Conservation (phyloP, 495 filamentous ascomycete genomes). For the Articulospora tetracladia region DNA sequence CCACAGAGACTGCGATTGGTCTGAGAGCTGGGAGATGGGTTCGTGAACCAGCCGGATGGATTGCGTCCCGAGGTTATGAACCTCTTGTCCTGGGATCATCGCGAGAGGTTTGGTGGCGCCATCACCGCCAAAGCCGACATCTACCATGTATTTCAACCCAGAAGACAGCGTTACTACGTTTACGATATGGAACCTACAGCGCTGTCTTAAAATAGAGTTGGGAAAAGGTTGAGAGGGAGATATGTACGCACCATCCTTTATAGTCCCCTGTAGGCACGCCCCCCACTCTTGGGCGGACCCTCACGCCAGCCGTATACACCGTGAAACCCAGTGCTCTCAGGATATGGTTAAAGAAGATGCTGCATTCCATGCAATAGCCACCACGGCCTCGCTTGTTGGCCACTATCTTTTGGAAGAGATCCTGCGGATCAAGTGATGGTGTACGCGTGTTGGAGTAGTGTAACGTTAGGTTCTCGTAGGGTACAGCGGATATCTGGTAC, state of each 20-base stretch:
- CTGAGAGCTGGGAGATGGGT: slow-evolving; percentile 24
- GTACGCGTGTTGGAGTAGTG: slow-evolving; percentile 45
- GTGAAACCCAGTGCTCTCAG: slow-evolving; percentile 59
- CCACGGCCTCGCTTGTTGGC: slow-evolving; percentile 49
- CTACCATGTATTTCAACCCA: slow-evolving; percentile 51
- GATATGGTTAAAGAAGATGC: slow-evolving; percentile 60
- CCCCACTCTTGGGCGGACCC: slow-evolving; percentile 16
- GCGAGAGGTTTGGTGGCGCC: slow-evolving; percentile 19
- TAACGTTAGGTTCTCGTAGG: slow-evolving; percentile 64
- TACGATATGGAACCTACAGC: slow-evolving; percentile 65
- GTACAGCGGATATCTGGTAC: slow-evolving; percentile 55
- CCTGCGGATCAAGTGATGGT: slow-evolving; percentile 51
- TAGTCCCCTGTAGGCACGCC: slow-evolving; percentile 45
- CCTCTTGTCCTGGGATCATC: background rate
- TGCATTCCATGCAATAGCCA: slow-evolving; percentile 75
- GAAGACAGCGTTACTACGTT: slow-evolving; percentile 59
- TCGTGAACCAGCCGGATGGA: slow-evolving; percentile 25
- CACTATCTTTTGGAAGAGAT: slow-evolving; percentile 64
- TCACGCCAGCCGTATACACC: slow-evolving; percentile 42
- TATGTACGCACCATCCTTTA: slow-evolving; percentile 34
- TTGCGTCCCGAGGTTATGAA: slow-evolving; percentile 30
- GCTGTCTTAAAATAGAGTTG: background rate
- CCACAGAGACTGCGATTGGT: slow-evolving; percentile 31
- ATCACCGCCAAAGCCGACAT: slow-evolving; percentile 65
- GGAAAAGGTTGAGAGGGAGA: background rate